Base-by-base conservation (phyloP, 169 alveolate species). In the Plasmodium vivax region DNA sequence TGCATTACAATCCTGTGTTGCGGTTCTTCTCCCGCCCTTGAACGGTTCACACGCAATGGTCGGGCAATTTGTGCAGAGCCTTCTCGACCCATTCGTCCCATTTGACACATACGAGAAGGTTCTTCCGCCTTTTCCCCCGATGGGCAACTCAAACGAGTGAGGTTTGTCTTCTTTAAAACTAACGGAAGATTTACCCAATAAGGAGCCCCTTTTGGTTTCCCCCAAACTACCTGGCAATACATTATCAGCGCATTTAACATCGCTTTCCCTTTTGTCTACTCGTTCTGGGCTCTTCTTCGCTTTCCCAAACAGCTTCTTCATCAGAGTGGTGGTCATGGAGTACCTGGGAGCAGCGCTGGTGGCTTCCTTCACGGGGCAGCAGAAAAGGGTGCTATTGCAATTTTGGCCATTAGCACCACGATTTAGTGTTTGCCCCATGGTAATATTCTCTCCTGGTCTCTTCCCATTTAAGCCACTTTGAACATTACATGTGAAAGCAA, bases 311-410 rank as follows among this genome's bases (percentile, higher is more conserved):
- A 84, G 43, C 32, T 30, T 30, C 41, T 84, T 71, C 36, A 68
- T 71, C 47, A 72, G 19, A 19, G 47, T 14, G 7, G 9, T 2
- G 54, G 43, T 36, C 36, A 77, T 23, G 72, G 83, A 19, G 19
- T 7, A 9, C 3, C 3, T 27, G 54, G 41, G 73, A 10, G 81
- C 19, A 82, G 38, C 74, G 5, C 36, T 51, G 51, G 56, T 51
- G 62, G 16, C 14, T 16, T 82, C 83, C 47, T 84, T 84, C 83
- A 84, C 74, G n/a, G 92, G 74, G 23, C 92, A 84, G 43, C 83
- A 84, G 68, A 84, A 68, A 41, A 36, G 38, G 82, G 73, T 71
- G 5, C 34, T 71, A 84, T 23, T 14, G 54, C 77, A 71, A 16
- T 72, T 43, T 84, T n/a, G 41, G 54, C 72, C 58, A 30, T 12